Percentiles rank a stretch among this genome's conserved stretches.
phyloP scores from a whole-genome alignment of 768 basidiomycete genomes.

The Tricholoma matsutake region DNA sequence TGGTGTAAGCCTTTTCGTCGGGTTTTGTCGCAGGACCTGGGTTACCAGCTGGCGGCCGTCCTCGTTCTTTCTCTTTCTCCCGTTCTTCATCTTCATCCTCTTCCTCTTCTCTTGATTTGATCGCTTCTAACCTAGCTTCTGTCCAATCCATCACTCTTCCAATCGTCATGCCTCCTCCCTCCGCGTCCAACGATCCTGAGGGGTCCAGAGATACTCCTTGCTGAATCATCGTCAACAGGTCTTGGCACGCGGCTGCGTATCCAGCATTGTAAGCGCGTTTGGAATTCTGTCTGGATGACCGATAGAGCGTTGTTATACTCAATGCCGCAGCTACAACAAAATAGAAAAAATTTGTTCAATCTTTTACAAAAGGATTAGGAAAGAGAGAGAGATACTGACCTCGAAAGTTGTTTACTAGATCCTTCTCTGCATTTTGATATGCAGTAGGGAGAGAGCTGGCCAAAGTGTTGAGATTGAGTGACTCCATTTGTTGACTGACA shows the following conservation, averaged over 20 bases:
- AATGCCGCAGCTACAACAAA: conserved; percentile 67
- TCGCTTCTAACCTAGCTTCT: conserved; percentile 76
- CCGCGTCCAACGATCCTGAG: conserved; percentile 41
- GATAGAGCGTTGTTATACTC: conserved; percentile 82
- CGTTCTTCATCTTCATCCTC: conserved; percentile 80
- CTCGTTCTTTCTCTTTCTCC: conserved; percentile 51
- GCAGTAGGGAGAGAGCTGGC: conserved; percentile 70
- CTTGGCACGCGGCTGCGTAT: conserved; percentile 76
- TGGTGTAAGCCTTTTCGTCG: conserved; percentile 12
- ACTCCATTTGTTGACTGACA: conserved; percentile 50
- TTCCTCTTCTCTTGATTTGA: conserved; percentile 72
- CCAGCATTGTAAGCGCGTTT: conserved; percentile 81
- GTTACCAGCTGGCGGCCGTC: conserved; percentile 22
- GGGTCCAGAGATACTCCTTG: conserved; percentile 67
- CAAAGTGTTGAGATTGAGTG: conserved; percentile 76
- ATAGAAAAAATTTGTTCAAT: conserved; percentile 8
- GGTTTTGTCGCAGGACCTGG: conserved; percentile 18
- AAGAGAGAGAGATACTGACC: conserved; percentile 38
- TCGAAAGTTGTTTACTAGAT: conserved; percentile 79
- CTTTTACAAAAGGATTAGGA: conserved; percentile 17
- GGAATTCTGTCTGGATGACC: conserved; percentile 72
- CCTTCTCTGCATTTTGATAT: conserved; percentile 78
- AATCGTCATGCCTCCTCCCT: conserved; percentile 65
- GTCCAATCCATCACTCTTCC: conserved; percentile 84
- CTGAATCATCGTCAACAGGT: conserved; percentile 79